Evolutionary conservation across 2,329 filamentous ascomycete species (phyloP).

Genomic region (Fusarium decemcellulare): DNA sequence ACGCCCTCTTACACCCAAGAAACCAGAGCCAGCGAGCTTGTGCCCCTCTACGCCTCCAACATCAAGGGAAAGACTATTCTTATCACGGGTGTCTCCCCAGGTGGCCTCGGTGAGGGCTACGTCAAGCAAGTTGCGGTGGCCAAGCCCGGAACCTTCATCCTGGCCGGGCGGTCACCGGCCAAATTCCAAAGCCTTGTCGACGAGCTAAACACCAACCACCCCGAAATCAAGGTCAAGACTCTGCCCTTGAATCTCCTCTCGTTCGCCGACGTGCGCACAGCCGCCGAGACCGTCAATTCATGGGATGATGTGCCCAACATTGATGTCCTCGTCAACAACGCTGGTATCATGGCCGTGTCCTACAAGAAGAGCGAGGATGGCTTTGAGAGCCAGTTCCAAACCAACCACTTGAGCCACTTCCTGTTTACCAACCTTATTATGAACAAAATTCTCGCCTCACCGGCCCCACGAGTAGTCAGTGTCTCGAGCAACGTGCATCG

Average conservation of each 20-base stretch:
- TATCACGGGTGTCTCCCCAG: no score
- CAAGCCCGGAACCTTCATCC: not conserved
- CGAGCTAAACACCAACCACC: not conserved
- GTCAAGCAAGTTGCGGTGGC: not conserved
- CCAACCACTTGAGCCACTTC: slow-evolving; percentile 38
- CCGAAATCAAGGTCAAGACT: not conserved
- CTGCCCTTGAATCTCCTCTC: not conserved
- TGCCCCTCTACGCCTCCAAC: no score
- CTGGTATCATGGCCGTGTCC: slow-evolving; percentile 35
- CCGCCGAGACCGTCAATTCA: not conserved
- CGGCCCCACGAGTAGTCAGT: not conserved
- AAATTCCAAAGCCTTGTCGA: not conserved
- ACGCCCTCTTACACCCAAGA: no score
- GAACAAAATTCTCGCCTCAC: slow-evolving; percentile 4
- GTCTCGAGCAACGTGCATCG: not conserved
- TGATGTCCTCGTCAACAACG: slow-evolving; percentile 38
- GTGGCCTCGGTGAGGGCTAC: not conserved
- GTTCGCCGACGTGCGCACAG: not conserved
- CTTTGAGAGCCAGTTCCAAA: slow-evolving; percentile 33
- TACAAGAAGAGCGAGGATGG: slow-evolving; percentile 24
- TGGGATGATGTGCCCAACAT: not conserved
- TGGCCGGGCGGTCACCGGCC: not conserved
- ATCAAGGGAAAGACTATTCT: no score
- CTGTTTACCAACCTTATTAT: slow-evolving; percentile 23
- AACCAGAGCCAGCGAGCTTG: no score